phyloP scores from a whole-genome alignment of 2,329 filamentous ascomycete species.

The Colletotrichum eremochloae region DNA sequence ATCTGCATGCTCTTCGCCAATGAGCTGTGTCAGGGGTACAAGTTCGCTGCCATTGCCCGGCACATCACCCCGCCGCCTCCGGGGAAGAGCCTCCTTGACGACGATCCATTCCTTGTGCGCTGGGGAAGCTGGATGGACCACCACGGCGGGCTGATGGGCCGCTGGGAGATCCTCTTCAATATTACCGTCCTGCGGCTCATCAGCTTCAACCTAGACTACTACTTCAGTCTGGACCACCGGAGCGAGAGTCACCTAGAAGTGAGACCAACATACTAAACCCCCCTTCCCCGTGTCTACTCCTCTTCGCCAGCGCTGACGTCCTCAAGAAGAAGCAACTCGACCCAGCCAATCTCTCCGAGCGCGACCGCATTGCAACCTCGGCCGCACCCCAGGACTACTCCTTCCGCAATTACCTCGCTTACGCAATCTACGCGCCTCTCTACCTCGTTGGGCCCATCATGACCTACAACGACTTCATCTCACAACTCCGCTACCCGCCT shows the following conservation, averaged over 20 bases:
- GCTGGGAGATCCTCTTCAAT: constrained; percentile 99
- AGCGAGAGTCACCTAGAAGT: constrained; percentile 84
- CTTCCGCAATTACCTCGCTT: constrained; percentile 90
- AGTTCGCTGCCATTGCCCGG: constrained; percentile 72
- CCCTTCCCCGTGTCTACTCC: background rate
- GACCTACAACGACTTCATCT: constrained; percentile 98
- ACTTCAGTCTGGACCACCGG: constrained; percentile 84
- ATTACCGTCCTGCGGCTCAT: constrained; percentile 92
- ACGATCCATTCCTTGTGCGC: constrained; percentile 62
- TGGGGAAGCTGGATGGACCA: constrained; percentile 82
- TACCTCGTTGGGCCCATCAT: constrained; percentile 94
- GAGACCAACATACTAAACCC: constrained; percentile 51
- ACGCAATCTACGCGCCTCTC: constrained; percentile 90
- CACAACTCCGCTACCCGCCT: constrained; percentile 81
- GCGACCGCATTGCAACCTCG: constrained; percentile 84
- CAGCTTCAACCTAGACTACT: constrained; percentile 97
- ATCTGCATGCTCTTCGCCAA: constrained; percentile 89
- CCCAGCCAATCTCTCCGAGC: constrained; percentile 86
- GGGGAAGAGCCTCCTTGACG: constrained; percentile 48
- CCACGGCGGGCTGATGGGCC: constrained; percentile 84
- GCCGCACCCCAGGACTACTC: constrained; percentile 79
- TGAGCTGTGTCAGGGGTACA: constrained; percentile 85
- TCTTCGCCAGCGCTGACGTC: constrained; percentile 66
- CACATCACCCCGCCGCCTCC: constrained; percentile 58
- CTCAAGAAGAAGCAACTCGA: constrained; percentile 98